Evolutionary conservation across 768 basidiomycete species (phyloP), one percentile per base, ranked within the genome.

Genomic region (Termitomyces sp.): DNA sequence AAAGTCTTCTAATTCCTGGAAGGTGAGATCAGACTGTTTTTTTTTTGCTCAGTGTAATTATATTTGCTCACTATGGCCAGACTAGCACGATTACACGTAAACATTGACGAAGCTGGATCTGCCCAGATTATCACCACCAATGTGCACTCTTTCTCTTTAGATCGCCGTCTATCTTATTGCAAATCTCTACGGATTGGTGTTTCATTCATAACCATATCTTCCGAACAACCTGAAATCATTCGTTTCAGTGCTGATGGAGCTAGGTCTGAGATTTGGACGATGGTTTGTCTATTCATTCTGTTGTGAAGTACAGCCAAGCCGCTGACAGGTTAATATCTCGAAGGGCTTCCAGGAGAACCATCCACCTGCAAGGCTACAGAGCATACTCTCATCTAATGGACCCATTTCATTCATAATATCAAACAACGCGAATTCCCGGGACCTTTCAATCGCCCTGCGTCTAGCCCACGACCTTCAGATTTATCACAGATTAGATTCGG

Each of bases 401-500:
- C 79, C 85, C 0, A 65, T 94, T 46, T 72, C 72, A 2, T 71
- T 94, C 36, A 76, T 94, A 50, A 69, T 86, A 22, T 77, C 81
- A 9, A 68, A 77, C 10, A 59, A 63, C 4, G 63, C 60, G 16
- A 24, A 58, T 5, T 64, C 66, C 1, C 64, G 67, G n/a, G 76
- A 79, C 31, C 64, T 81, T 9, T 82, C 81, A 0, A 69, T 84
- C 3, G 92, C 89, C 2, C 67, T 79, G 12, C 78, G 92, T 13
- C 71, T 94, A 24, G 84, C 87, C 2, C 83, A 92, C 65, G 80
- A 84, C 59, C 72, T 94, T 18, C 71, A 82, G 32, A 64, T 82
- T 0, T 92, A 87, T 69, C 87, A 91, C 65, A 78, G 81, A 57
- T 68, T 94, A 22, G 91, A 93, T 59, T 68, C 82, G 0, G 79